Evolutionary conservation across 495 filamentous ascomycete species (phyloP).

Genomic region (Aspergillus wentii): DNA sequence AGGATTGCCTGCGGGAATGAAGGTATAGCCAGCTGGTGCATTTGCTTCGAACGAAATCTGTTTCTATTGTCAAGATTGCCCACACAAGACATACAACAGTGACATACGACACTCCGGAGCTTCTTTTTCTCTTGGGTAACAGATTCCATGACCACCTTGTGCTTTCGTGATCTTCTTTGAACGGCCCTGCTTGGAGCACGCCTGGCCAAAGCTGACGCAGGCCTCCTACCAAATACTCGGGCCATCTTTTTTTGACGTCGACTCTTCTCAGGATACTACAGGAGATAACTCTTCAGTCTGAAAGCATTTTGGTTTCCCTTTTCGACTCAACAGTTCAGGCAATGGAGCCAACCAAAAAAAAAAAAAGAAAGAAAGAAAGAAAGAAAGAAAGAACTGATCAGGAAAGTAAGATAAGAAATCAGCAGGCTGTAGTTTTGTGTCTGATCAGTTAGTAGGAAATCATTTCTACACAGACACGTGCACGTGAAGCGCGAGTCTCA

Average conservation of each 20-base stretch:
- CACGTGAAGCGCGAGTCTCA: neutral
- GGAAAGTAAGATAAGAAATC: neutral
- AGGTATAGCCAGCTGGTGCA: conserved; percentile 74
- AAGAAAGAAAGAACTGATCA: neutral
- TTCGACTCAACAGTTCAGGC: conserved; percentile 2
- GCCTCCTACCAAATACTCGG: conserved; percentile 31
- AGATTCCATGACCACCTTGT: conserved; percentile 55
- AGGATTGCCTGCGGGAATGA: conserved; percentile 78
- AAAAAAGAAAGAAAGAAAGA: neutral
- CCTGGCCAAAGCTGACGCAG: conserved; percentile 26
- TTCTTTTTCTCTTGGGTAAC: conserved; percentile 58
- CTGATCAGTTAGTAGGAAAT: conserved; percentile 11
- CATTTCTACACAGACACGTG: conserved; percentile 11
- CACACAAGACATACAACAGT: conserved; percentile 1
- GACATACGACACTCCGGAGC: conserved; percentile 51
- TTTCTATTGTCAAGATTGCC: conserved; percentile 16
- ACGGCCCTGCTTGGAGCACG: conserved; percentile 27
- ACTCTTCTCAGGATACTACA: conserved; percentile 15
- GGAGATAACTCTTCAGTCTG: conserved; percentile 10
- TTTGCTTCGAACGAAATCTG: conserved; percentile 47
- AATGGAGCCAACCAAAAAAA: conserved; percentile 1
- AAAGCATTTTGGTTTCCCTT: neutral
- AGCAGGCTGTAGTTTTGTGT: conserved; percentile 1
- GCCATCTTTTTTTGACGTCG: conserved; percentile 28
- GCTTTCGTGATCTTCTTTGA: conserved; percentile 37